These are phyloP conservation scores for Syzygium aqueum DNA, from an alignment of 345 rosid genomes.

Conservation along the genomic window DNA sequence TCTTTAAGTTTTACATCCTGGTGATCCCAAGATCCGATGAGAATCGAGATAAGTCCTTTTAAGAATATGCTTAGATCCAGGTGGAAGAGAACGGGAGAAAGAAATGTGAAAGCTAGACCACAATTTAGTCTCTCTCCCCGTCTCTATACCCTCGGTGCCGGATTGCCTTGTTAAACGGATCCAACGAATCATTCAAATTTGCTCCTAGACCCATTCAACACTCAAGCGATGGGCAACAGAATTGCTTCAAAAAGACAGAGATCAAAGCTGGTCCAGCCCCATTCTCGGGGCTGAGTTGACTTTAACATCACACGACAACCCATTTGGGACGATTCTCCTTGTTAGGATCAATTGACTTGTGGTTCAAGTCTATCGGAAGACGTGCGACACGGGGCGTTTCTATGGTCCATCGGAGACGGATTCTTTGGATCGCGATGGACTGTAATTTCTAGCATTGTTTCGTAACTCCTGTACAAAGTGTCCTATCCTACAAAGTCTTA, in stretches of 20 bases:
- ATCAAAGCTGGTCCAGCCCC: background rate
- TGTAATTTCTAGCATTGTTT: background rate
- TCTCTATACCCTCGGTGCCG: accelerated
- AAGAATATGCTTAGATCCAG: no score
- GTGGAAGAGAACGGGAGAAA: background rate
- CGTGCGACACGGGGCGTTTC: background rate
- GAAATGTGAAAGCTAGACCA: background rate
- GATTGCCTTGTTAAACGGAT: background rate
- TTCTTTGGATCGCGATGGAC: background rate
- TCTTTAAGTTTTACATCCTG: no score
- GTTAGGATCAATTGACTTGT: background rate
- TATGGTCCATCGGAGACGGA: background rate
- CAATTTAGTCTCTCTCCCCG: background rate
- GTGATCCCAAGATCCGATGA: no score
- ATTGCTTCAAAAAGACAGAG: background rate
- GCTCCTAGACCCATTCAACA: background rate
- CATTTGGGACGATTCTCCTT: background rate
- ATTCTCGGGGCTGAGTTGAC: background rate
- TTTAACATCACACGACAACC: background rate
- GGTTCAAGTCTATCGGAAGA: background rate
- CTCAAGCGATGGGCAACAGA: background rate
- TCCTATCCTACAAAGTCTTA: background rate
- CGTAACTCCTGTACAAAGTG: background rate
- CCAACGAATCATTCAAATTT: background rate
- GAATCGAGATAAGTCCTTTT: no score